A percentile compares a stretch with the other conserved stretches of the same genome.
phyloP scores from a whole-genome alignment of 2,329 filamentous ascomycete genomes.

The Colletotrichum sp. region DNA sequence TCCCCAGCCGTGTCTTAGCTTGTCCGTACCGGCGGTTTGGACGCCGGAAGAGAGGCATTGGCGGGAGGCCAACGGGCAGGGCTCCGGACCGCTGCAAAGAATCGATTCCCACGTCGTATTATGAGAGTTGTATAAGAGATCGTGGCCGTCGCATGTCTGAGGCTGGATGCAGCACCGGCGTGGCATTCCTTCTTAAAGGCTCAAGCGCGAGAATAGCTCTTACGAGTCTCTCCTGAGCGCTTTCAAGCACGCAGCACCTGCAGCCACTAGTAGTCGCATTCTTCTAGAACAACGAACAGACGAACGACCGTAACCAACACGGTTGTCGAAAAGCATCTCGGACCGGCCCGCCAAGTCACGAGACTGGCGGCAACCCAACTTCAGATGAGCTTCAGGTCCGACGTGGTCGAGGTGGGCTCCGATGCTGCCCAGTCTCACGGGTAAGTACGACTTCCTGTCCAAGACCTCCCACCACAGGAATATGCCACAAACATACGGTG shows the following conservation, averaged over 20 bases:
- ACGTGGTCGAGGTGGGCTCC: conserved; percentile 13
- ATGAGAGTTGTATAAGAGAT: background rate
- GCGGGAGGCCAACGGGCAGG: background rate
- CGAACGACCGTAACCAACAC: background rate
- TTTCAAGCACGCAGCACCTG: background rate
- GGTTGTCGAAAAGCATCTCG: background rate
- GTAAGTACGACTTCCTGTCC: background rate
- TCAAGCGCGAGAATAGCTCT: background rate
- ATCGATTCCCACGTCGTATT: background rate
- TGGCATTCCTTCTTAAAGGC: background rate
- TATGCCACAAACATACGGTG: background rate
- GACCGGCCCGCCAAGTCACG: background rate
- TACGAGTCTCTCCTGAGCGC: background rate
- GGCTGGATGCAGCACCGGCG: background rate
- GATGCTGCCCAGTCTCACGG: background rate
- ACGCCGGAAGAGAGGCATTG: background rate
- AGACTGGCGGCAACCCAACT: background rate
- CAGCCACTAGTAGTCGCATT: background rate
- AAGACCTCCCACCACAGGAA: background rate
- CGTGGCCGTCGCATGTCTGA: background rate
- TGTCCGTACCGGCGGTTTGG: background rate
- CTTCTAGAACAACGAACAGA: background rate
- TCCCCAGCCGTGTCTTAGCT: background rate
- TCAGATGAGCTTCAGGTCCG: conserved; percentile 17
- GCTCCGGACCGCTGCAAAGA: background rate